These are phyloP conservation scores for Erodium trifolium DNA, from an alignment of 441 rosid genomes.

Conservation along the genomic window DNA sequence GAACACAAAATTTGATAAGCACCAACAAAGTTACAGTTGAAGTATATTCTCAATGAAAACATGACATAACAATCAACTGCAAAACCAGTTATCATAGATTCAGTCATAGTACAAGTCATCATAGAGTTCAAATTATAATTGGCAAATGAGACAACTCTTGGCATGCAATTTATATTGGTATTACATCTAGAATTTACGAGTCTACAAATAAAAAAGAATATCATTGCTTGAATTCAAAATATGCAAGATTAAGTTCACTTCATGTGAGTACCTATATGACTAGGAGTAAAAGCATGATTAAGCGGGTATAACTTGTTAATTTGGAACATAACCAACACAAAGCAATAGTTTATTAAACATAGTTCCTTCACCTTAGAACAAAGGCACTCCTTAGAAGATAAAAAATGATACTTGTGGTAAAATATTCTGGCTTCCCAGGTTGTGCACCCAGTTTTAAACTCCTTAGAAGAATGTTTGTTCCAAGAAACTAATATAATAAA, in stretches of 20 bases:
- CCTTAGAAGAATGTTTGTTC: too few species aligned
- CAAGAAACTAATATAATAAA: too few species aligned
- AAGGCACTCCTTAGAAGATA: neutral
- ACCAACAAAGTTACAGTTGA: neutral
- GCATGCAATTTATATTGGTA: neutral
- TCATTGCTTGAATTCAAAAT: neutral
- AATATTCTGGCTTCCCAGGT: too few species aligned
- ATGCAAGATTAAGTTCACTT: neutral
- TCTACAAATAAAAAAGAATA: neutral
- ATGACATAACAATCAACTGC: neutral
- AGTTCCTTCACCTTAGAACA: neutral
- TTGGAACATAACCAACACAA: neutral
- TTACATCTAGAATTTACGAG: neutral
- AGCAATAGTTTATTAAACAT: neutral
- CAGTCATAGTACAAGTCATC: neutral
- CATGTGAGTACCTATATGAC: neutral
- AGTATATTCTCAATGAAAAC: neutral
- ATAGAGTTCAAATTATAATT: neutral
- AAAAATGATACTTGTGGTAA: too few species aligned
- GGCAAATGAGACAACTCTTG: neutral
- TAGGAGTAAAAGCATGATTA: neutral
- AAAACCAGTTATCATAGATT: neutral
- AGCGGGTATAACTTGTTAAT: neutral
- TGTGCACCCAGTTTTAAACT: too few species aligned
- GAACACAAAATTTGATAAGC: conserved; percentile 12